Conservation (phyloP, 805 yeast genomes). For the Yamadazyma sp. region DNA sequence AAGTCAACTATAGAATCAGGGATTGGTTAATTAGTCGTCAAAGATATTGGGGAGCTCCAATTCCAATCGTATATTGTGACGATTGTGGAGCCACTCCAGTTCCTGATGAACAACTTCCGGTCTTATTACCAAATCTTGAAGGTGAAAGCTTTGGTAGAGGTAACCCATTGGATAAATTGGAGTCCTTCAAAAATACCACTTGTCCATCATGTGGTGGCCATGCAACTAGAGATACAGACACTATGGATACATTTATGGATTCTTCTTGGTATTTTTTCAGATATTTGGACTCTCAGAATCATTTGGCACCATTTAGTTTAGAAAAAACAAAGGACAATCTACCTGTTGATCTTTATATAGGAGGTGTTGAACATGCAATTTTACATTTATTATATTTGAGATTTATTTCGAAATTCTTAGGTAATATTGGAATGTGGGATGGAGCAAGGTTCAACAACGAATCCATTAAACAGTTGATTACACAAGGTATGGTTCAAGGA, state of each 20-base stretch:
- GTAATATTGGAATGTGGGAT: conserved; percentile 65
- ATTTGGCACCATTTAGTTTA: conserved; percentile 46
- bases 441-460: conserved; percentile 62
- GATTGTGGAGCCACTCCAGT: conserved; percentile 90
- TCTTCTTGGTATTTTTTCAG: conserved; percentile 96
- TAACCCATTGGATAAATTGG: conserved; percentile 52
- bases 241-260: conserved; percentile 98
- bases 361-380: conserved; percentile 97
- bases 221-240: conserved; percentile 82
- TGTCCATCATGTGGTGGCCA: conserved; percentile 80
- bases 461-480: conserved; percentile 75
- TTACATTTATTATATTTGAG: conserved; percentile 84
- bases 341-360: conserved; percentile 90
- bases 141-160: conserved; percentile 64
- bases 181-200: conserved; percentile 63
- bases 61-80: conserved; percentile 87
- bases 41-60: conserved; percentile 98
- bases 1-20: conserved; percentile 62
- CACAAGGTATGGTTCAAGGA: conserved; percentile 99
- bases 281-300: conserved; percentile 71
- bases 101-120: conserved; percentile 85
- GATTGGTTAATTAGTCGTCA: conserved; percentile 97
- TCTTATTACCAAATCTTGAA: conserved; percentile 62
- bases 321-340: conserved; percentile 28
- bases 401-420: conserved; percentile 77